phyloP scores from a whole-genome alignment of 495 filamentous ascomycete genomes.

The Penicillium malachiteum region DNA sequence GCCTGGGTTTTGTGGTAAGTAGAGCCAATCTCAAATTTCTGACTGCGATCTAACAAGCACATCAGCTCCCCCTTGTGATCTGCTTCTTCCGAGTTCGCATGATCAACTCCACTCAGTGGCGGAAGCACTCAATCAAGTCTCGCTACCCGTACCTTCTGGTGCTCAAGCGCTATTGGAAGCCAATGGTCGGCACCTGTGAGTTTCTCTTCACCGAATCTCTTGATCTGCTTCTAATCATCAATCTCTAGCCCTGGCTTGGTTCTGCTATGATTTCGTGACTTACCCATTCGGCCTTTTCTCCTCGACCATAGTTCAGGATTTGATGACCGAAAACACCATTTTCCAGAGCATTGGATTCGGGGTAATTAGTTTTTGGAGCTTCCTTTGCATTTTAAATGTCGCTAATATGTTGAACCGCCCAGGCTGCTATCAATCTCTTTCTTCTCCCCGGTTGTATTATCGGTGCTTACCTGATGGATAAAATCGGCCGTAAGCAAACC shows the following conservation, averaged over 20 bases:
- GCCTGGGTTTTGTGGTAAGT: constrained; percentile 35
- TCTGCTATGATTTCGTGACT: constrained; percentile 44
- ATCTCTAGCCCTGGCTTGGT: constrained; percentile 33
- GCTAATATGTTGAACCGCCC: not conserved
- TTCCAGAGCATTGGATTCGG: constrained; percentile 2
- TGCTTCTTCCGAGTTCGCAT: constrained; percentile 41
- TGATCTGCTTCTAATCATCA: not conserved
- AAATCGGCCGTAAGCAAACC: constrained; percentile 48
- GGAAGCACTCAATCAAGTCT: constrained; percentile 36
- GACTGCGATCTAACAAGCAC: not conserved
- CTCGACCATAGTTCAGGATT: constrained; percentile 34
- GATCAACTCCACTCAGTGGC: constrained; percentile 38
- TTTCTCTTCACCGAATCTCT: not conserved
- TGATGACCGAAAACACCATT: constrained; percentile 36
- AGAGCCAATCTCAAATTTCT: not conserved
- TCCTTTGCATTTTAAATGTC: not conserved
- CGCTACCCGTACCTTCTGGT: constrained; percentile 35
- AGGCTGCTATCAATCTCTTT: constrained; percentile 50
- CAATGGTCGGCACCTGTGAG: constrained; percentile 40
- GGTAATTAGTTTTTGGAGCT: not conserved
- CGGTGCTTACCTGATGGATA: constrained; percentile 49
- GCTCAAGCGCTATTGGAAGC: constrained; percentile 39
- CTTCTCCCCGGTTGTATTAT: constrained; percentile 47
- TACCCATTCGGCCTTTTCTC: constrained; percentile 43
- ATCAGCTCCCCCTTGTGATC: constrained; percentile 30